These are phyloP conservation scores for Globisporangium recalcitrans DNA, from an alignment of 352 stramenopile species.

Conservation along the genomic window DNA sequence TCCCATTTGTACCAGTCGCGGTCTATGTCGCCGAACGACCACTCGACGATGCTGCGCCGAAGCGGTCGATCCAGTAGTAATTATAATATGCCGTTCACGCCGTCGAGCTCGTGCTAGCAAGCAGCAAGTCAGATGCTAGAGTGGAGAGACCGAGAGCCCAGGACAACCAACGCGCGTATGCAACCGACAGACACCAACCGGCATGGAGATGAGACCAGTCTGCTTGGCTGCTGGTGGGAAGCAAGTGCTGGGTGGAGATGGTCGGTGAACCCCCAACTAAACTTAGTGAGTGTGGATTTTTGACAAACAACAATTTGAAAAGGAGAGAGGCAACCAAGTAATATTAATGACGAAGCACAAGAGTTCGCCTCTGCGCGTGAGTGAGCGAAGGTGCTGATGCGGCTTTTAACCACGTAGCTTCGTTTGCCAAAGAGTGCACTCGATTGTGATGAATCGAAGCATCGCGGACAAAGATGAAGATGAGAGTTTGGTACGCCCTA, in stretches of 20 bases:
- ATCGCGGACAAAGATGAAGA: not conserved
- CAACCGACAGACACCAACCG: not conserved
- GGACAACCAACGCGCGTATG: not conserved
- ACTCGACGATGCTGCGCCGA: not conserved
- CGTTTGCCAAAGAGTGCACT: too few species aligned
- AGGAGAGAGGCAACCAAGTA: constrained; percentile 1
- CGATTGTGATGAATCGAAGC: too few species aligned
- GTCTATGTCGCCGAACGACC: constrained; percentile 11
- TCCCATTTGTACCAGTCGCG: constrained; percentile 12
- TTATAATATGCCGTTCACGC: constrained; percentile 6
- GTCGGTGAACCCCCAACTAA: not conserved
- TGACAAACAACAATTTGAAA: not conserved
- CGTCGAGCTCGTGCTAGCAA: constrained; percentile 14
- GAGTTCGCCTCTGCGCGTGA: not conserved
- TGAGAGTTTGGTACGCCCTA: not conserved
- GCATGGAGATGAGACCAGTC: not conserved
- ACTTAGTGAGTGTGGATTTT: constrained; percentile 10
- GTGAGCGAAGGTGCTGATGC: too few species aligned
- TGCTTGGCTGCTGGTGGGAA: not conserved
- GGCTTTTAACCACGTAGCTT: too few species aligned
- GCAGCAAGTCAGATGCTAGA: not conserved
- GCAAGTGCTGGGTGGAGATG: not conserved
- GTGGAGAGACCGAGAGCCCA: not conserved
- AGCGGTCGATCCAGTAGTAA: constrained; percentile 7
- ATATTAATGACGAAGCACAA: constrained; percentile 8